Base-by-base conservation (phyloP, 1,284 basidiomycete genomes). In the Pisolithus thermaeus region DNA sequence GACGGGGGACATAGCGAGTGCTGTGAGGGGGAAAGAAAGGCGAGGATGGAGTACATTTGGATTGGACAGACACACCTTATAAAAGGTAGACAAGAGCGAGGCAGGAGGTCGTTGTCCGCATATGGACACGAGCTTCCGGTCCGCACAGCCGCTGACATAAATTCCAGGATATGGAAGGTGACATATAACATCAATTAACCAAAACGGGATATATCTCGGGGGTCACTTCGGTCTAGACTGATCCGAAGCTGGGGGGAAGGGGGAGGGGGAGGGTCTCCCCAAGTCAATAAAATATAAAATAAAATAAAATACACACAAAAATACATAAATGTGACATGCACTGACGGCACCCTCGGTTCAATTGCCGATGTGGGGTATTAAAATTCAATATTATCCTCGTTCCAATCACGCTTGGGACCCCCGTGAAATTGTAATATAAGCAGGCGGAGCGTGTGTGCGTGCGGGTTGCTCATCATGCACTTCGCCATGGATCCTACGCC, bases 1-100 rank as follows among this genome's bases (percentile, higher is more conserved):
- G 53, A 77, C 68, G 53, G 80, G 78, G 58, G 81, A 83, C 82
- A 86, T 84, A 55, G 49, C 35, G 52, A 22, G 44, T 30, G 28
- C 3, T 12, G 25, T 28, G 41, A 55, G 42, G 51, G 32, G 53
- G 41, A 47, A 56, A 27, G 4, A 27, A 27, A 27, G 25, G 25
- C 25, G 25, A 58, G 49, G 59, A 57, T 59, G 62, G 58, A 49
- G 54, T 46, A 54, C 61, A 70, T 70, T 45, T 32, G 47, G 51
- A 59, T 55, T 50, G 61, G 32, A 35, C 32, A 35, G 32, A 64
- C 66, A 65, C 14, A 43, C 42, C 23, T 42, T 73, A 69, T 68
- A 68, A 64, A 7, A 14, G n/a, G 38, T 27, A 39, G 18, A 39
- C 38, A 39, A 12, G 12, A 18, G 18, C 7, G 35, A 47, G 49